phyloP scores from a whole-genome alignment of 1,284 basidiomycete species.

The Apiotrichum gamsii region DNA sequence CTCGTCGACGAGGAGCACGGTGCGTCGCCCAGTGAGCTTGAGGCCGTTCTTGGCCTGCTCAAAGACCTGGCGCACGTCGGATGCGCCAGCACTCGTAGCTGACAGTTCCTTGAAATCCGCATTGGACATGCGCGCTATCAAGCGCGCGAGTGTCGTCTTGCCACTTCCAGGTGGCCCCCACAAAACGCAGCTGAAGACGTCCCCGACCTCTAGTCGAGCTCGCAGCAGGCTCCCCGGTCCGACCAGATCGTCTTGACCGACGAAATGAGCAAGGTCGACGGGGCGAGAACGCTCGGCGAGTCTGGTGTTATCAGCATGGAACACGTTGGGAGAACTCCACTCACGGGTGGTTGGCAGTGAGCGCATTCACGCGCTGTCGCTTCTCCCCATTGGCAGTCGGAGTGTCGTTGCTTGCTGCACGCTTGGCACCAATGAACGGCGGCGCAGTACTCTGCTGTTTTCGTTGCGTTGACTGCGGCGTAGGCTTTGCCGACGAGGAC shows the following conservation, averaged over 20 bases:
- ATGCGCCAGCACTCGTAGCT: conserved; percentile 65
- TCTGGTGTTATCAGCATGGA: conserved; percentile 17
- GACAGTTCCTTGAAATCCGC: conserved; percentile 69
- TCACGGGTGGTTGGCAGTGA: conserved; percentile 43
- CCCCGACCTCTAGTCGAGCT: conserved; percentile 37
- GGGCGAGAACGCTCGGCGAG: conserved; percentile 45
- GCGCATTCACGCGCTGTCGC: conserved; percentile 32
- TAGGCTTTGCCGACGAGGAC: too few species aligned
- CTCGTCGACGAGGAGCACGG: conserved; percentile 58
- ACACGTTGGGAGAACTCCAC: not conserved
- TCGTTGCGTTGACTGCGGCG: too few species aligned
- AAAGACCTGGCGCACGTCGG: conserved; percentile 70
- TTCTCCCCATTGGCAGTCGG: conserved; percentile 22
- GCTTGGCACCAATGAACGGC: not conserved
- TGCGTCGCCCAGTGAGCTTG: conserved; percentile 58
- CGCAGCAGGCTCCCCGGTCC: conserved; percentile 42
- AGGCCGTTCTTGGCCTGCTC: conserved; percentile 72
- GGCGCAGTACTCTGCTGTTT: too few species aligned
- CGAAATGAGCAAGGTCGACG: conserved; percentile 25
- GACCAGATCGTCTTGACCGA: conserved; percentile 42
- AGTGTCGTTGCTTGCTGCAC: not conserved
- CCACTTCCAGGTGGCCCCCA: conserved; percentile 47
- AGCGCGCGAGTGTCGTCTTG: conserved; percentile 44
- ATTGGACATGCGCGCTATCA: conserved; percentile 44
- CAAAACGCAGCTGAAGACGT: conserved; percentile 42